Conservation (phyloP, 2,329 filamentous ascomycete species). For the Sporothrix humicola region DNA sequence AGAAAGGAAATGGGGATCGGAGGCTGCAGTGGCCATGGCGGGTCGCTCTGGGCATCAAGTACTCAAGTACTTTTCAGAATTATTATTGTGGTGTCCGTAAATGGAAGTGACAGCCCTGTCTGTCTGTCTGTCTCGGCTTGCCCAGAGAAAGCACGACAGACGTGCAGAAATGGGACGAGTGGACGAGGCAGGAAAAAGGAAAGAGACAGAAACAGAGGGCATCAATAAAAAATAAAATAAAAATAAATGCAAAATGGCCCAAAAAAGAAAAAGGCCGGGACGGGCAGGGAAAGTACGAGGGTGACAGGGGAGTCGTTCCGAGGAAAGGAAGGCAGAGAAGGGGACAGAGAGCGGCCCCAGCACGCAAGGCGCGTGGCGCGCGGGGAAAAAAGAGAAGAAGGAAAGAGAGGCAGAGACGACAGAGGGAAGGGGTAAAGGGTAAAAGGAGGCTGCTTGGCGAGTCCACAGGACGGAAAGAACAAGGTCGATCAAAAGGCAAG, state of each 20-base stretch:
- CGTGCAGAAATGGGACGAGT: constrained; percentile 14
- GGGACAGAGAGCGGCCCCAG: background rate
- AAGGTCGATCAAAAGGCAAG: background rate
- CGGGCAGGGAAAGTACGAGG: background rate
- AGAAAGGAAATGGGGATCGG: constrained; percentile 14
- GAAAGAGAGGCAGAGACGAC: too few relatives aligned
- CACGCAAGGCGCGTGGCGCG: constrained; percentile 3
- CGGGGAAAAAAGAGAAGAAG: background rate
- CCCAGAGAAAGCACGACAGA: constrained; percentile 21
- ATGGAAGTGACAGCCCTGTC: background rate
- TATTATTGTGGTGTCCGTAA: background rate
- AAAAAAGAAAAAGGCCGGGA: constrained; percentile 17
- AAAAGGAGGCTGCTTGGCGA: constrained; percentile 1
- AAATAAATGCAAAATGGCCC: constrained; percentile 4
- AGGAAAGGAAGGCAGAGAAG: background rate
- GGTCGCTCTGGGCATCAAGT: background rate
- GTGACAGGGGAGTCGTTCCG: background rate
- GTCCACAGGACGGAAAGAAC: constrained; percentile 1
- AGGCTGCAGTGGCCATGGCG: constrained; percentile 24
- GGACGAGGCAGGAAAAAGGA: background rate
- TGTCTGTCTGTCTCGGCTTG: background rate
- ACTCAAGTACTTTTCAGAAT: background rate
- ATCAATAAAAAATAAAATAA: background rate
- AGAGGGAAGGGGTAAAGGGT: background rate
- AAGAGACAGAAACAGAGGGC: background rate